These are phyloP conservation scores for Marasmius oreades DNA, from an alignment of 1,284 basidiomycete species.

Conservation along the genomic window DNA sequence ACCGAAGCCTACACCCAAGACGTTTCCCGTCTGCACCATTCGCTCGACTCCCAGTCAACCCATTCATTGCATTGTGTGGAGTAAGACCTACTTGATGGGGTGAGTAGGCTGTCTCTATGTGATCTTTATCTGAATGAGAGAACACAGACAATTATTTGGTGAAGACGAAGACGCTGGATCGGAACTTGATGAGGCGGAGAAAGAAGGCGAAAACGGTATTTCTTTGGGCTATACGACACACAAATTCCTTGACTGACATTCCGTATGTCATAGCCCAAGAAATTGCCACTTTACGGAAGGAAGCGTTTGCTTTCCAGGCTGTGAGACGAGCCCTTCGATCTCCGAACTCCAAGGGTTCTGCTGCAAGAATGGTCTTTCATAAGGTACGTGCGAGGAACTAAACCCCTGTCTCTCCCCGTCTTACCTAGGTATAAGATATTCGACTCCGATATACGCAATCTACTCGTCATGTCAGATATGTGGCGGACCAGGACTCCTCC, in stretches of 20 bases:
- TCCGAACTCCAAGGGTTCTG: conserved; percentile 38
- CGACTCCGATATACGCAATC: conserved; percentile 81
- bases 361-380: conserved; percentile 75
- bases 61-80: conserved; percentile 99
- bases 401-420: not conserved
- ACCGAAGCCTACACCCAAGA: conserved; percentile 87
- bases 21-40: conserved; percentile 98
- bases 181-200: conserved; percentile 84
- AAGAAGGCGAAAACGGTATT: conserved; percentile 84
- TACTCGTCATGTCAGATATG: conserved; percentile 97
- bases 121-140: not conserved
- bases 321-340: conserved; percentile 68
- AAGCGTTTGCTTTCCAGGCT: conserved; percentile 83
- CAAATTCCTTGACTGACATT: conserved; percentile 2
- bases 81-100: conserved; percentile 97
- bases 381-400: conserved; percentile 55
- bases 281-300: conserved; percentile 86
- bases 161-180: conserved; percentile 78
- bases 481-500: conserved; percentile 90
- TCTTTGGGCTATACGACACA: conserved; percentile 1
- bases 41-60: conserved; percentile 96
- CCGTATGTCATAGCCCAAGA: conserved; percentile 64
- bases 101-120: conserved; percentile 36
- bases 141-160: conserved; percentile 85
- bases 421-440: conserved; percentile 62